Evolutionary conservation across 176 grass and related monocot species (phyloP), one percentile per base, ranked within the genome.

Genomic region (Phoenix dactylifera): DNA sequence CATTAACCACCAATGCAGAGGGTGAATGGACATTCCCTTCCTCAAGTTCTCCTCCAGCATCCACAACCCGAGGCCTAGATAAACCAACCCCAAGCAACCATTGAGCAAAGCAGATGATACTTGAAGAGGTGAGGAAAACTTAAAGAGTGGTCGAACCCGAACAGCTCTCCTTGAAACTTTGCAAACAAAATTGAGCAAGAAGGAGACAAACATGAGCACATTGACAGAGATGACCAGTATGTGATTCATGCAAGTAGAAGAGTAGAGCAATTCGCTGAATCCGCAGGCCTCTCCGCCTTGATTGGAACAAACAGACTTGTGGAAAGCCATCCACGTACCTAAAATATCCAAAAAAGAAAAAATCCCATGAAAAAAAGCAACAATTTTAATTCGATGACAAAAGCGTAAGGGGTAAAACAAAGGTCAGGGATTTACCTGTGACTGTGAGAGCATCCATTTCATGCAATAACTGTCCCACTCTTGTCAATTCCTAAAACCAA

Each of bases 231-330:
- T 51, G 51, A 35, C 65, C 20, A 83, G 9, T 15, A 88, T 67
- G 61, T 97, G 83, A 60, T 97, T 91, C 16, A 56, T 56, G 73
- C 92, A 97, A 55, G 84, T 80, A 25, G 87, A 91, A 52, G 86
- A 85, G 54, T 83, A 54, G 6, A 85, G 62, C 9, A 78, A 19
- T 57, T 49, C 66, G 6, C 17, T 18, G 4, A 82, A 35, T 20
- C 28, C 24, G 63, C 78, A 96, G 54, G 69, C 51, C 64, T 22
- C 35, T 0, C 25, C 50, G 55, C 10, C 49, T 68, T 74, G 65
- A 24, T 80, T 26, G 10, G 69, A 72, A 66, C 87, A 95, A 49
- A 77, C 2, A 18, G 54, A 22, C 32, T 28, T 65, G 52, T 75
- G 90, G 24, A 85, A 60, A 44, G 3, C 68, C 55, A 68, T 77